phyloP scores from a whole-genome alignment of 495 filamentous ascomycete genomes.

The Letharia columbiana region DNA sequence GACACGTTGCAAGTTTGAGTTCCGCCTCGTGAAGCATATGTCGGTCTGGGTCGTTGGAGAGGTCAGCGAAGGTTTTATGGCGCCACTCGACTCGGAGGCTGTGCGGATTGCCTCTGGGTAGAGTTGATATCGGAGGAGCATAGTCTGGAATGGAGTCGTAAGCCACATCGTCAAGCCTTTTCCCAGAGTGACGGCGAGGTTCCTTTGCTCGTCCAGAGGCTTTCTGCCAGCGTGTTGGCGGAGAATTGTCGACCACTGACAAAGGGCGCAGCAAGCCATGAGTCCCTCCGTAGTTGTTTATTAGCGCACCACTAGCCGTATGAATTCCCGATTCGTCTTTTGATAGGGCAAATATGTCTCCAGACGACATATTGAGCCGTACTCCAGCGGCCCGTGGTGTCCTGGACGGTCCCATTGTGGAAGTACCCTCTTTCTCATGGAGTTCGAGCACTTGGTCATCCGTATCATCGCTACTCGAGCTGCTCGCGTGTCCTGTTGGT shows the following conservation, averaged over 20 bases:
- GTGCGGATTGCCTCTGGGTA: background rate
- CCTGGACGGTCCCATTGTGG: background rate
- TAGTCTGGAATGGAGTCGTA: background rate
- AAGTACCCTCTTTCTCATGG: background rate
- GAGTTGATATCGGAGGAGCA: background rate
- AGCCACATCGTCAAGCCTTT: background rate
- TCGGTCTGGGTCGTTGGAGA: background rate
- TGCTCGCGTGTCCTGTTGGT: background rate
- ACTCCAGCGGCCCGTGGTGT: background rate
- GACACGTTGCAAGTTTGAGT: background rate
- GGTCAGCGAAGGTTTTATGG: background rate
- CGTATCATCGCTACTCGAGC: background rate
- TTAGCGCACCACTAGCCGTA: background rate
- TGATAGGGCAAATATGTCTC: background rate
- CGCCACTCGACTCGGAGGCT: background rate
- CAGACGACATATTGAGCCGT: background rate
- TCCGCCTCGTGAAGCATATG: conserved; percentile 1
- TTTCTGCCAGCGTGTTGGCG: background rate
- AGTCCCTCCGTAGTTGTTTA: background rate
- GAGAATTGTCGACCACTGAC: background rate
- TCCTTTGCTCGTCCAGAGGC: background rate
- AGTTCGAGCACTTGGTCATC: background rate
- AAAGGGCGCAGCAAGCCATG: background rate
- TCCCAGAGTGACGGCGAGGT: background rate
- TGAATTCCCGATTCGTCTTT: background rate